Base-by-base conservation (phyloP, 129 eudicot genomes). In the Lactuca saligna region DNA sequence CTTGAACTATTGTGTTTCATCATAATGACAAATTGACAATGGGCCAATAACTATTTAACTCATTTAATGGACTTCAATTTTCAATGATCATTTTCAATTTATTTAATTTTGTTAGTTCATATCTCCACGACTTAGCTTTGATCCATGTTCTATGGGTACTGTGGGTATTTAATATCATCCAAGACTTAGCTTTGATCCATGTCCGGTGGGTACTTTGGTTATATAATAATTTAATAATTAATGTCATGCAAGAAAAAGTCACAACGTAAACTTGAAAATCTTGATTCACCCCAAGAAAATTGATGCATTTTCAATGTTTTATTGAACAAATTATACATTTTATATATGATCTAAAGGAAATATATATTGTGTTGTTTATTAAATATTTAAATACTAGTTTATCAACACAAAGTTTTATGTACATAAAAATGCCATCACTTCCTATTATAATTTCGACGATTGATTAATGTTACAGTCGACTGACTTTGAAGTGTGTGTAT, bases 1-100 rank as follows among this genome's bases (percentile, higher is more conserved):
- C 54, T 55, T 69, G 55, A 31, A 25, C 44, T 39, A 17, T 13
- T 14, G 3, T 31, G 38, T 16, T 35, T 54, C 55, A 16, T 41
- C 32, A 57, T 69, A 57, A 57, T 39, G 10, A 2, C 25, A 39
- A 57, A 25, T 41, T 39, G 10, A 2, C 25, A 39, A 25, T 69
- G 44, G 74, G 74, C 74, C 54, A 31, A 37, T 63, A 63, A 3
- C 53, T 42, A 20, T 33, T 1, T 48, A 65, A 48, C 41, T 6
- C 57, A 48, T 15, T 41, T 69, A 17, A 25, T 34, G 39, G 54
- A 41, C 73, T 17, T 56, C 14, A 56, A 13, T 10, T 39, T 55
- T 55, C 54, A 69, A 55, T 14, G 17, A 17, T 68, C 51, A 12
- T 12, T 0, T 11, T 11, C 51, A 46, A 46, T 46, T 46, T 46